These are phyloP conservation scores for Trichoderma sp. DNA, from an alignment of 2,329 filamentous ascomycete species.

Conservation along the genomic window DNA sequence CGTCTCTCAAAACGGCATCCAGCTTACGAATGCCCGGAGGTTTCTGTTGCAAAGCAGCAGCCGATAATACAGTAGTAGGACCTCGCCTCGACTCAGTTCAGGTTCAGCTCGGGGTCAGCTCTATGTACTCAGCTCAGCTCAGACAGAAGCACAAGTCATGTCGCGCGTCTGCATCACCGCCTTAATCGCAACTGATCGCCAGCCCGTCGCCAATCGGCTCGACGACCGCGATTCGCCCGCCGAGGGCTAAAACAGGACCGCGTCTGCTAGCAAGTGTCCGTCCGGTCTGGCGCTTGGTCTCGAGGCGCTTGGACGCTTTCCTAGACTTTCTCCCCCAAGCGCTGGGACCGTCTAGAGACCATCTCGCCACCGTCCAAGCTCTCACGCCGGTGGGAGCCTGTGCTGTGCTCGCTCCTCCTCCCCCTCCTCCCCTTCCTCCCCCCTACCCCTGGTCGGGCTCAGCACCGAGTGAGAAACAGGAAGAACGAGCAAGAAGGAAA, in stretches of 20 bases:
- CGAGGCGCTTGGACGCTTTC: slow-evolving; percentile 9
- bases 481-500: background rate
- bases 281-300: slow-evolving; percentile 7
- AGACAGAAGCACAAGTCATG: background rate
- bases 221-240: slow-evolving; percentile 11
- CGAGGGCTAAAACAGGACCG: slow-evolving; percentile 7
- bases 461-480: background rate
- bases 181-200: slow-evolving; percentile 17
- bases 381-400: background rate
- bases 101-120: background rate
- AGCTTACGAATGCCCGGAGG: background rate
- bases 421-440: background rate
- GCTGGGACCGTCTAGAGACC: slow-evolving; percentile 12
- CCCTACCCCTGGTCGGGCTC: background rate
- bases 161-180: slow-evolving; percentile 4
- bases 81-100: background rate
- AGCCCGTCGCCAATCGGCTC: slow-evolving; percentile 17
- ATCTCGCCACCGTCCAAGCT: slow-evolving; percentile 2
- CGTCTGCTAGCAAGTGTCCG: slow-evolving; percentile 6
- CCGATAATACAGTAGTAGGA: too few relatives aligned
- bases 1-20: background rate
- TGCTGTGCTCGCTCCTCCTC: background rate
- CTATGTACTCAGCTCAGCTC: background rate
- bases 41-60: background rate
- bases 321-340: background rate